Base-by-base conservation (phyloP, 306 rosid species). In the Prinsepia uniflora region DNA sequence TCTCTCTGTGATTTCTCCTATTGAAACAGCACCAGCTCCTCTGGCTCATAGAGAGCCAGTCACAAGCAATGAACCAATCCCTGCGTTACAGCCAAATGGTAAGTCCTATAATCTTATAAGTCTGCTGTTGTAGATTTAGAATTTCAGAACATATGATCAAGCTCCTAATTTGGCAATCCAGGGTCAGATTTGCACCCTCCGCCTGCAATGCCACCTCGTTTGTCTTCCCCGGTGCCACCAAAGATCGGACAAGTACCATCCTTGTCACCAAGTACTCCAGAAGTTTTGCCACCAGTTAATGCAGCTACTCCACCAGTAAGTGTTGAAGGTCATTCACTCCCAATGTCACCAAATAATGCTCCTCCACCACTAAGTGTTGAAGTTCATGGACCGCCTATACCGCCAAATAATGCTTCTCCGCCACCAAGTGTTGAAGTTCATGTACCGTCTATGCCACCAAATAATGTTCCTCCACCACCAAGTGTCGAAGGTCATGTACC, bases 81-180 rank as follows among this genome's bases (percentile, higher is more conserved):
- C 80, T 39, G 76, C 71, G 5, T 76, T 81, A 7, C 87, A 65
- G 72, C 80, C 86, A 53, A 82, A 82, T 74, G 96, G 96, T 89
- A 87, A 75, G 75, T 57, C 65, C 43, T 45, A 13, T 46, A 42
- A 73, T 57, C 65, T 36, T 42, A 13, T 46, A 42, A 66, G 62
- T 58, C 72, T 74, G 48, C 72, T 17, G 42, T 54, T 58, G 17
- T 49, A 45, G 47, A 53, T 61, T 53, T 57, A 2, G 65, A 36
- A 77, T 47, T 13, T 75, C 18, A 53, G 72, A 56, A 71, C 54
- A 60, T 62, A 53, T 65, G 63, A 74, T 75, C 5, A 65, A 72
- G 64, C 70, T 60, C 42, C 68, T 67, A 50, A 36, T 66, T 81
- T 81, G 81, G 59, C 65, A 68, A 74, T 78, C 58, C 80, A 92